Evolutionary conservation across 192 early-diverging fungal genomes (phyloP), one percentile per base, ranked within the genome.

Genomic region (Rhizoclosmatium globosum): DNA sequence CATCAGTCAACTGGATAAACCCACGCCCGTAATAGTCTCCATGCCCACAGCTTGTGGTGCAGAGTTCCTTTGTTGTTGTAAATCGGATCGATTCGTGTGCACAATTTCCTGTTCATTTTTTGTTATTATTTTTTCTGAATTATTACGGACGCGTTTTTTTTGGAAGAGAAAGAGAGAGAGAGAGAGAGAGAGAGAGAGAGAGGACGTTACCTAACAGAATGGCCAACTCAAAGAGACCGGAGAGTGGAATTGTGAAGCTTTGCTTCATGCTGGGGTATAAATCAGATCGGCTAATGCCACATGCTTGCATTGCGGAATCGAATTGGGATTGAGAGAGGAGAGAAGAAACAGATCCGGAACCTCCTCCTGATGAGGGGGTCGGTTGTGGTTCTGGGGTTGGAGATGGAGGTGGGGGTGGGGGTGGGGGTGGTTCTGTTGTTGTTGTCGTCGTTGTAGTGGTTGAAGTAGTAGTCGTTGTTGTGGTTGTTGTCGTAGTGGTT

Each of bases 1-100:
- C 48, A 19, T 46, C 39, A 11, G 74, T 67, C 3, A 76, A 46
- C 39, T 76, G 74, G 13, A 76, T 47, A 50, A 50, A 76, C 7
- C 74, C 74, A n/a, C 74, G 61, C 4, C 74, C 74, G 47, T 66
- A 59, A 31, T 50, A 76, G 46, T 43, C 6, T 31, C 74, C 74
- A 50, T 67, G 47, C 3, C 62, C n/a, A 47, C 74, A 76, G 21
- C 7, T 62, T 19, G 60, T 19, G 60, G 11, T 19, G 21, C 15
- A 7, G 23, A 62, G 6, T 62, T 62, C 60, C 23, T 19, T 31
- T 31, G 60, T 62, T 6, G 60, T 21, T 7, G 74, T 76, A 46
- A 67, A 67, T 6, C 11, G 0, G 42, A 4, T 64, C 19, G n/a
- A 31, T 47, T 76, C 74, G 41, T 76, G 64, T 19, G 62, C 74